These are phyloP conservation scores for Paramecium primaurelia DNA, from an alignment of 73 alveolate genomes.

Conservation along the genomic window DNA sequence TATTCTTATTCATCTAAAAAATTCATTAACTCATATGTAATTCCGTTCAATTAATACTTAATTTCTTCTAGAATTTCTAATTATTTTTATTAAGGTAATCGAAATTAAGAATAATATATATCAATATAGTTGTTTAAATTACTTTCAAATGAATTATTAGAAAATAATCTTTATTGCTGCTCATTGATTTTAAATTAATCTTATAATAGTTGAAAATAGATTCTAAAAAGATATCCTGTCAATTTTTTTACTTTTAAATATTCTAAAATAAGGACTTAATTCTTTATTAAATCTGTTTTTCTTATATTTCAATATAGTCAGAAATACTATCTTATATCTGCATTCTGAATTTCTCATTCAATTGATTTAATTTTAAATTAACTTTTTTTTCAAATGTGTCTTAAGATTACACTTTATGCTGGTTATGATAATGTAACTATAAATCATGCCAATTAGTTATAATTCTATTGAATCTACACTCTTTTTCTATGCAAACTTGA, in stretches of 20 bases:
- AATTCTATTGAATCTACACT: neutral
- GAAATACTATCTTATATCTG: neutral
- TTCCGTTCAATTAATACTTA: neutral
- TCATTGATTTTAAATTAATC: neutral
- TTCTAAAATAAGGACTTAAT: neutral
- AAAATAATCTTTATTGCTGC: neutral
- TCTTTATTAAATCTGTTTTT: neutral
- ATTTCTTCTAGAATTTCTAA: neutral
- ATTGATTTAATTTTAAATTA: neutral
- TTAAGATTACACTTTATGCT: neutral
- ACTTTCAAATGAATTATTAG: neutral
- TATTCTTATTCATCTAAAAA: neutral
- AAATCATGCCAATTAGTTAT: neutral
- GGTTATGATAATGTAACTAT: neutral
- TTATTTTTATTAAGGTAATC: neutral
- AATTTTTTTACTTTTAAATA: neutral
- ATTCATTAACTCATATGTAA: neutral
- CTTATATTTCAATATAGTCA: neutral
- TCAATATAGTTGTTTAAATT: neutral
- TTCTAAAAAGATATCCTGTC: neutral
- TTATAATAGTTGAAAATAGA: neutral
- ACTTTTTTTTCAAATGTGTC: neutral
- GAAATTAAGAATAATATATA: neutral
- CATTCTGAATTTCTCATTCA: neutral
- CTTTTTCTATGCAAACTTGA: neutral